Conservation (phyloP, 495 filamentous ascomycete species). For the Neurospora tetrasperma region DNA sequence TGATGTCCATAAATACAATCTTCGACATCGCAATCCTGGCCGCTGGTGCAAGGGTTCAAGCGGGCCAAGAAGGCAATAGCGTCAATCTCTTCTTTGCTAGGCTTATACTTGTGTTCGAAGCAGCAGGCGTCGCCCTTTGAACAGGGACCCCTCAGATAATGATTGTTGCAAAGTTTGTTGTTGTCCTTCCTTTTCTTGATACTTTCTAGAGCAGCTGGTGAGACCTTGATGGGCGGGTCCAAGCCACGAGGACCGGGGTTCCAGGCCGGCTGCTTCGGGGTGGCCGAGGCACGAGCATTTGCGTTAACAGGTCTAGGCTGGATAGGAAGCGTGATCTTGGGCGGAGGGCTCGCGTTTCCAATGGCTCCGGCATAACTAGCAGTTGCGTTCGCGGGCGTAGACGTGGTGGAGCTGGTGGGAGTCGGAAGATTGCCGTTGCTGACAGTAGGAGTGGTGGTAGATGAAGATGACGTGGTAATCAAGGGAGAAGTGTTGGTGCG, state of each 20-base stretch:
- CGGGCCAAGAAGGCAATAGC: conserved; percentile 62
- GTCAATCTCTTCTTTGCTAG: conserved; percentile 54
- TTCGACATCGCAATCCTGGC: conserved; percentile 60
- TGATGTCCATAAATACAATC: conserved; percentile 82
- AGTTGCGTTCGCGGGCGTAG: conserved; percentile 9
- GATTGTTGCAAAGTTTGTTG: conserved; percentile 77
- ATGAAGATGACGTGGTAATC: neutral
- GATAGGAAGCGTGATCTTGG: conserved; percentile 26
- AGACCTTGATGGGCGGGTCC: conserved; percentile 37
- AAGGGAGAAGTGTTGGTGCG: neutral
- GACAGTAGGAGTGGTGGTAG: neutral
- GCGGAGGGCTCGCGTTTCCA: conserved; percentile 26
- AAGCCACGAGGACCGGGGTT: conserved; percentile 43
- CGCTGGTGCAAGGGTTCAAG: conserved; percentile 68
- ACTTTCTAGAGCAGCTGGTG: conserved; percentile 56
- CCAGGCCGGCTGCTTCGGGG: conserved; percentile 27
- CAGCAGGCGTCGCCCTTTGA: conserved; percentile 60
- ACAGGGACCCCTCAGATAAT: conserved; percentile 69
- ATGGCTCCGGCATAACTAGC: conserved; percentile 27
- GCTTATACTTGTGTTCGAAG: conserved; percentile 65
- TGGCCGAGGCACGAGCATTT: conserved; percentile 9
- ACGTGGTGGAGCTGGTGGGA: neutral
- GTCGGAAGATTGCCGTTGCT: conserved; percentile 3
- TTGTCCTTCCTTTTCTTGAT: conserved; percentile 64
- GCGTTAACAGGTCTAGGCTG: conserved; percentile 9